Evolutionary conservation across 768 basidiomycete genomes (phyloP), one percentile per base, ranked within the genome.

Genomic region (Mrakia hoshinonis): DNA sequence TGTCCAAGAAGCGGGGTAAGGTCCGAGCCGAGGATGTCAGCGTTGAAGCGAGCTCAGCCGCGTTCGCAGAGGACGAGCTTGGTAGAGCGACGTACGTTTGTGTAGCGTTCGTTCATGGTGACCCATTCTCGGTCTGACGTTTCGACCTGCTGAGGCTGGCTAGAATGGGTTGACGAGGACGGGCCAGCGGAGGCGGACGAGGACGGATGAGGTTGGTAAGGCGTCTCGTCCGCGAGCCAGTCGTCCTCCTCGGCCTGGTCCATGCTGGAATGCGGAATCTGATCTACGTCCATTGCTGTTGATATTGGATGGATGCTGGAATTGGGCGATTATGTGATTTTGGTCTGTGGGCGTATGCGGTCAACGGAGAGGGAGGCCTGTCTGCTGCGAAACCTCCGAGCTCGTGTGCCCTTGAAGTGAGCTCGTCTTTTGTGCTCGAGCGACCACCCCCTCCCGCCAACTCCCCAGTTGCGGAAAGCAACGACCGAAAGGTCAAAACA

Each of bases 191-290:
- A 15, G 6, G 43, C 43, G 43, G 43, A 43, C 7, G 43, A 43
- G 43, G 43, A 43, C 43, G 43, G 6, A 15, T 43, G 15, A 15
- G 43, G 43, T 43, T 43, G 43, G 43, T 43, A 43, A 43, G n/a
- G 55, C 6, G 48, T 31, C 11, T 52, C 67, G 22, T 11, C 12
- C 13, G 52, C 67, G 51, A 68, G 67, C 67, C 67, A 68, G 39
- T 67, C 65, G 49, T 68, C 67, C 38, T 68, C 51, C 29, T 34
- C 24, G 24, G 29, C n/a, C n/a, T n/a, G n/a, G n/a, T n/a, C n/a
- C n/a, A n/a, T n/a, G n/a, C n/a, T n/a, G n/a, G n/a, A n/a, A n/a
- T n/a, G n/a, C n/a, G n/a, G n/a, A n/a, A n/a, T n/a, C n/a, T n/a
- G n/a, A n/a, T n/a, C n/a, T n/a, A n/a, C n/a, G n/a, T n/a, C n/a